Evolutionary conservation across 352 stramenopile genomes (phyloP), one percentile per base, ranked within the genome.

Genomic region (Phytophthora cactorum): DNA sequence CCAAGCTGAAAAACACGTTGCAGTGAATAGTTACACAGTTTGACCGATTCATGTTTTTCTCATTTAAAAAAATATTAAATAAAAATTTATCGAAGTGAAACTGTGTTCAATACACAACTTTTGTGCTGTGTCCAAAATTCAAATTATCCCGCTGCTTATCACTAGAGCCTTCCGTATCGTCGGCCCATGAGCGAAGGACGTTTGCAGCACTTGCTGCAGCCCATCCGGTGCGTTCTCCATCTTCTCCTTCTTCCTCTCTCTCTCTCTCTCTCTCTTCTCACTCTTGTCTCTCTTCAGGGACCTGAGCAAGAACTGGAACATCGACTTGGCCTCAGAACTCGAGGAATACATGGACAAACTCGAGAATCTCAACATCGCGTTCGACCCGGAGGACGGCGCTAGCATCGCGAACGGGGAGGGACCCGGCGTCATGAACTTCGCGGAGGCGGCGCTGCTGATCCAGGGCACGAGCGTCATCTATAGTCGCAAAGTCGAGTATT

Each of bases 401-500:
- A 53, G 55, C 15, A 70, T 81, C 55, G 54, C 51, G 4, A 39
- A 72, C 6, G 31, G 50, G 2, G 52, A 72, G 2, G 17, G 25
- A n/a, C 46, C 53, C 41, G 63, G 60, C 10, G 67, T 85, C 32
- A 91, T 96, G 63, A 98, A 98, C 70, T 98, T 98, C 82, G 90
- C 94, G 3, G 84, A 97, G 53, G 96, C 96, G 0, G 96, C 96
- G 44, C 72, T 98, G 43, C 80, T 98, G 53, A 92, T 98, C 54
- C 93, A 98, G 54, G 96, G 96, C 53, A 97, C 93, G 49, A 92
- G 83, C 15, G 78, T 97, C 81, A 94, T 98, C 51, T 98, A 98
- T 82, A 96, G 90, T 61, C 89, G 93, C 66, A 98, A 98, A 71
- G 94, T 98, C 38, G 93, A 98, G 75, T 98, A 98, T 65, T 75